phyloP scores from a whole-genome alignment of 2,329 filamentous ascomycete species.

The Pseudocercospora fuligena region DNA sequence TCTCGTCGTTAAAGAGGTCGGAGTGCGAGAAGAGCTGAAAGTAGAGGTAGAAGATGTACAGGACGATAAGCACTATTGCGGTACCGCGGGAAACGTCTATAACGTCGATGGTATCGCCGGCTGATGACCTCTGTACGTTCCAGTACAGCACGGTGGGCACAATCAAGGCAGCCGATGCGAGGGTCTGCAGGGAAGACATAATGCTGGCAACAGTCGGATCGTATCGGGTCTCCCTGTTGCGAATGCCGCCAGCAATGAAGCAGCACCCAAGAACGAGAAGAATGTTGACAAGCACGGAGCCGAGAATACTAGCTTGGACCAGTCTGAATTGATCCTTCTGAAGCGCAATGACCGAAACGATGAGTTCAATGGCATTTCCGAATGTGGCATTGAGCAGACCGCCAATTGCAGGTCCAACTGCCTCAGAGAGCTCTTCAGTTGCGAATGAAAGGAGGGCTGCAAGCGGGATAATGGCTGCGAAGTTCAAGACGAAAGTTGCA shows the following conservation, averaged over 20 bases:
- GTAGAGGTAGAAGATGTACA: slow-evolving; percentile 59
- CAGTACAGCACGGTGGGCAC: slow-evolving; percentile 60
- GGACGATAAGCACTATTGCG: slow-evolving; percentile 56
- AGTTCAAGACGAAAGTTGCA: slow-evolving; percentile 75
- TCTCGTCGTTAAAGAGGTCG: slow-evolving; percentile 50
- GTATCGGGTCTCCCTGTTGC: slow-evolving; percentile 58
- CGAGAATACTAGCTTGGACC: slow-evolving; percentile 96
- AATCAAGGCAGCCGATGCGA: slow-evolving; percentile 58
- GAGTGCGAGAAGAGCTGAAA: slow-evolving; percentile 59
- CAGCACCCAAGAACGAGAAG: slow-evolving; percentile 67
- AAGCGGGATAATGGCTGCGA: slow-evolving; percentile 77
- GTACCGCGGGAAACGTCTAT: slow-evolving; percentile 59
- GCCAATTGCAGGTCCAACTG: slow-evolving; percentile 73
- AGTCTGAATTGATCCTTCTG: slow-evolving; percentile 85
- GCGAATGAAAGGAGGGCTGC: slow-evolving; percentile 75
- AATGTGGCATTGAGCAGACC: slow-evolving; percentile 81
- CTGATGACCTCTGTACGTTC: slow-evolving; percentile 45
- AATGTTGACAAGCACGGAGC: slow-evolving; percentile 92
- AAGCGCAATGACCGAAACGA: slow-evolving; percentile 89
- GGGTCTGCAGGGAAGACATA: slow-evolving; percentile 65
- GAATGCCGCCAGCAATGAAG: slow-evolving; percentile 55
- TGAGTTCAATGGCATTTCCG: slow-evolving; percentile 79
- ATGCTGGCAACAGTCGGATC: slow-evolving; percentile 78
- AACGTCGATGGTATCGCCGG: slow-evolving; percentile 49
- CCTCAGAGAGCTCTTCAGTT: slow-evolving; percentile 74